These are phyloP conservation scores for Blastobotrys parvus DNA, from an alignment of 805 yeast genomes.

Conservation along the genomic window DNA sequence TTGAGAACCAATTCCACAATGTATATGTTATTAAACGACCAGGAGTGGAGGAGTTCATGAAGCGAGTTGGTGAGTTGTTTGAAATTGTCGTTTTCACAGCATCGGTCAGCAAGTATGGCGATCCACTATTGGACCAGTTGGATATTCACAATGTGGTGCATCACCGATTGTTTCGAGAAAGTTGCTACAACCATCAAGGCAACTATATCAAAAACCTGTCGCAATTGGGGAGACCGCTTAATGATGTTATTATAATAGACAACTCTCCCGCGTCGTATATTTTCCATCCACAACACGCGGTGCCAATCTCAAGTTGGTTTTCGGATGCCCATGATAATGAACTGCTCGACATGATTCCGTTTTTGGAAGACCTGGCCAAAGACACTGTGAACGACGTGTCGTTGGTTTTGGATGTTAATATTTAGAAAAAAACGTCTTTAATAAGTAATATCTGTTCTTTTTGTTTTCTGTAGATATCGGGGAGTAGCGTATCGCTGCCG, in stretches of 20 bases:
- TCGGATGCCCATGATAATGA: constrained; percentile 97
- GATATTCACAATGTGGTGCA: constrained; percentile 72
- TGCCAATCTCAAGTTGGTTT: constrained; percentile 97
- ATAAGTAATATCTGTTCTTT: too few species aligned
- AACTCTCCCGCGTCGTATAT: constrained; percentile 98
- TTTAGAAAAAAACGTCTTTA: constrained; percentile 7
- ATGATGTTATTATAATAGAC: constrained; percentile 82
- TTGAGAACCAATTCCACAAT: constrained; percentile 84
- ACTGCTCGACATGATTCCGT: constrained; percentile 81
- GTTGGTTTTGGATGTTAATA: constrained; percentile 64
- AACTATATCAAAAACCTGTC: constrained; percentile 90
- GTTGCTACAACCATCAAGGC: constrained; percentile 89
- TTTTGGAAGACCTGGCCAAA: constrained; percentile 73
- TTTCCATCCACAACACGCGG: constrained; percentile 95
- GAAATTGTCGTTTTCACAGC: constrained; percentile 98
- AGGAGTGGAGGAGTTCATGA: constrained; percentile 91
- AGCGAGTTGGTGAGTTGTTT: constrained; percentile 71
- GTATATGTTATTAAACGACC: constrained; percentile 97
- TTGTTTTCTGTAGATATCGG: too few species aligned
- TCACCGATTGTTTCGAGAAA: constrained; percentile 88
- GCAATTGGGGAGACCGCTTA: constrained; percentile 86
- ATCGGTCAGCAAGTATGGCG: constrained; percentile 90
- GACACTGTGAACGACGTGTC: constrained; percentile 75
- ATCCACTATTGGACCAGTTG: constrained; percentile 83
- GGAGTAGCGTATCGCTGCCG: too few species aligned